These are phyloP conservation scores for Dunaliella primolecta DNA, from an alignment of 139 green algal genomes.

Conservation along the genomic window DNA sequence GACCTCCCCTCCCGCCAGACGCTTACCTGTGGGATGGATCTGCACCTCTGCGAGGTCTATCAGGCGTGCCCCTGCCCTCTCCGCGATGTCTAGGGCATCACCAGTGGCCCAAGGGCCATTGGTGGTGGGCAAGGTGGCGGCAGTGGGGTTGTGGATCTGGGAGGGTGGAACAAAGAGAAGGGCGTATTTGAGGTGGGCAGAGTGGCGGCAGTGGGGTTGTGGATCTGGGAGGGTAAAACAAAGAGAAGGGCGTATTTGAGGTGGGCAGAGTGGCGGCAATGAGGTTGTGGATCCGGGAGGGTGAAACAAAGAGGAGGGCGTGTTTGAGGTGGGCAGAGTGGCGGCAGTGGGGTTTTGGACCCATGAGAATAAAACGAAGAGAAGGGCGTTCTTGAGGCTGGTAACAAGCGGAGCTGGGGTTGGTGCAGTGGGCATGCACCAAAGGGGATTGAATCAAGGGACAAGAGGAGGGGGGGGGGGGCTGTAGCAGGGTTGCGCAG, in stretches of 20 bases:
- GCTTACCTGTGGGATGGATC: conserved; percentile 65
- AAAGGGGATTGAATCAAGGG: no score
- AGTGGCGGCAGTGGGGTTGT: conserved; percentile 21
- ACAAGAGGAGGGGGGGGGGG: no score
- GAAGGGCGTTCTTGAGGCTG: neutral
- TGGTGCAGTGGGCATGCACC: no score
- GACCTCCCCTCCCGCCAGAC: no score
- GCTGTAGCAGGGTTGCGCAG: no score
- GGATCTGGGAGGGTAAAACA: conserved; percentile 10
- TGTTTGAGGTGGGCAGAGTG: conserved; percentile 66
- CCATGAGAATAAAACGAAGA: neutral
- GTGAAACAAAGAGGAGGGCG: neutral
- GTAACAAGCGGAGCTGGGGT: no score
- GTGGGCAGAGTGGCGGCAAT: conserved; percentile 50
- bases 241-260: conserved; percentile 46
- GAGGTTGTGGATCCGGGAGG: conserved; percentile 16
- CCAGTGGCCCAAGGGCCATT: conserved; percentile 70
- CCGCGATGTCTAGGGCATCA: conserved; percentile 53
- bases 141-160: conserved; percentile 21
- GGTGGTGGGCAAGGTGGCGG: conserved; percentile 59
- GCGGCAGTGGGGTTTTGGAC: conserved; percentile 24
- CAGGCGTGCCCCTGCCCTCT: conserved; percentile 37
- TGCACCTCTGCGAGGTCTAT: conserved; percentile 70
- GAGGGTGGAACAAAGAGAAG: neutral
- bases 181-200: conserved; percentile 66